A percentile compares a stretch with the other conserved stretches of the same genome.
These are phyloP conservation scores for Rhodotorula paludigena DNA, from an alignment of 768 basidiomycete genomes.

Conservation along the genomic window DNA sequence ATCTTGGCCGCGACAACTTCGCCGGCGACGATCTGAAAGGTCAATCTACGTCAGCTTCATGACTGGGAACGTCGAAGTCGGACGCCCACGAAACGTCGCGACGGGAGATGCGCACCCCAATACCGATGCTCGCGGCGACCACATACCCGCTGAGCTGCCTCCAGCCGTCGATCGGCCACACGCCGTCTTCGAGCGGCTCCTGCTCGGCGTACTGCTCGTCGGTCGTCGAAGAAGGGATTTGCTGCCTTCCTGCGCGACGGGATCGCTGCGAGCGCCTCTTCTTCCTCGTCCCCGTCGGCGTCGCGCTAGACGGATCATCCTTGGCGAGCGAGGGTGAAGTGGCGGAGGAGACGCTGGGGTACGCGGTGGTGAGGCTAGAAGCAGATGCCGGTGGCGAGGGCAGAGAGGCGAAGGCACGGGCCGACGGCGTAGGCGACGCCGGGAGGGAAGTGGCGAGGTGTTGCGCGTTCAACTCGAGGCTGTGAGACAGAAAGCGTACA, in stretches of 20 bases:
- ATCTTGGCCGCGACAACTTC: constrained; percentile 27
- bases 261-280: not conserved
- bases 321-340: not conserved
- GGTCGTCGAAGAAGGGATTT: not conserved
- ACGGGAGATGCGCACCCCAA: constrained; percentile 19
- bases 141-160: constrained; percentile 24
- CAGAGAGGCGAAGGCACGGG: not conserved
- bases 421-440: not conserved
- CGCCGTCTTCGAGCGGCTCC: not conserved
- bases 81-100: not conserved
- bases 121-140: constrained; percentile 29
- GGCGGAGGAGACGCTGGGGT: not conserved
- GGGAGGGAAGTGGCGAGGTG: not conserved
- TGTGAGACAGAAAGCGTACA: not conserved
- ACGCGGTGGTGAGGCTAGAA: not conserved
- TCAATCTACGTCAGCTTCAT: too few relatives aligned
- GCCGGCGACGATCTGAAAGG: constrained; percentile 32
- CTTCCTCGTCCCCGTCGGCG: too few relatives aligned
- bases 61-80: not conserved
- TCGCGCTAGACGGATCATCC: constrained; percentile 1
- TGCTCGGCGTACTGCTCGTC: not conserved
- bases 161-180: constrained; percentile 21
- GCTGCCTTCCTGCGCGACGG: not conserved
- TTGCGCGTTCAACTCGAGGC: not conserved
- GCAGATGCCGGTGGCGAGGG: not conserved